These are phyloP conservation scores for Zea mays DNA, from an alignment of 176 grass and related monocot genomes.

Conservation along the genomic window DNA sequence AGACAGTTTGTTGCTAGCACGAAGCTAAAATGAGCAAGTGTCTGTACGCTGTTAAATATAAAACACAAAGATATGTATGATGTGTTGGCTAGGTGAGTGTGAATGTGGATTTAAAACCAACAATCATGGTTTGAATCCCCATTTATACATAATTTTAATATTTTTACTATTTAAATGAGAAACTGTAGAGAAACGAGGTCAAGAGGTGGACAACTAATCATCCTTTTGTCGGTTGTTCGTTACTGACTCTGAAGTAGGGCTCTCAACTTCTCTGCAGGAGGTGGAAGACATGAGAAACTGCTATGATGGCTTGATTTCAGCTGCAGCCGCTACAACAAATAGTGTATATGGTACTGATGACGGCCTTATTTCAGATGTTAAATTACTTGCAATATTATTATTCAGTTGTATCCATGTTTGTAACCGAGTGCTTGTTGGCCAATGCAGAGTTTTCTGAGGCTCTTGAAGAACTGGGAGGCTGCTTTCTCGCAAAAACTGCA, in stretches of 20 bases:
- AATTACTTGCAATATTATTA: slow-evolving; percentile 1
- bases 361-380: slow-evolving; percentile 38
- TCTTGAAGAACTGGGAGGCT: slow-evolving; percentile 77
- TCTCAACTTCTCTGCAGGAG: slow-evolving; percentile 52
- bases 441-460: slow-evolving; percentile 83
- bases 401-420: neutral
- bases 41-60: no score
- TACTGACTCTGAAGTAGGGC: slow-evolving; percentile 14
- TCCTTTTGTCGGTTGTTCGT: neutral
- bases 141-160: no score
- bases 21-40: neutral
- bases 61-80: no score
- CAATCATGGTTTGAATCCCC: no score
- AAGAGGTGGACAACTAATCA: neutral
- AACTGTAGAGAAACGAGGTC: neutral
- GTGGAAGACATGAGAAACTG: slow-evolving; percentile 76
- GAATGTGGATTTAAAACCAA: no score
- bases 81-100: no score
- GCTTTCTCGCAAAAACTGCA: slow-evolving; percentile 73
- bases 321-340: slow-evolving; percentile 76
- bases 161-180: no score
- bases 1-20: neutral
- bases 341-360: slow-evolving; percentile 70
- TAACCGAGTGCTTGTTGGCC: slow-evolving; percentile 17
- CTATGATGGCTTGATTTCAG: slow-evolving; percentile 85